Base-by-base conservation (phyloP, 352 stramenopile genomes). In the Peronospora tabacina region DNA sequence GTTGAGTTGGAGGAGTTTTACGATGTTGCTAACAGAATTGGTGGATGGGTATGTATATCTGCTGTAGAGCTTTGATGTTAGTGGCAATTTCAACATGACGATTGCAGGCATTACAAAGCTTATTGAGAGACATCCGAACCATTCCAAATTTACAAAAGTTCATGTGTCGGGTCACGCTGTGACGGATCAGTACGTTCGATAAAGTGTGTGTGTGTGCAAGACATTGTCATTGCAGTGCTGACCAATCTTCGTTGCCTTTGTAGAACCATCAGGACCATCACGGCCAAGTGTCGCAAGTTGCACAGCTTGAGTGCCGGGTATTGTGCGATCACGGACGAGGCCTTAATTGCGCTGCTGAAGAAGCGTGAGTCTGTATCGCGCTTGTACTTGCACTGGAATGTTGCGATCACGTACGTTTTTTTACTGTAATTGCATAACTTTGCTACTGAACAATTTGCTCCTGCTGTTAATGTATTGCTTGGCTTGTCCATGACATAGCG, bases 71-170 rank as follows among this genome's bases (percentile, higher is more conserved):
- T 79, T 95, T 44, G 84, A 95, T 38, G 44, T 95, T 2, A 78
- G 84, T 11, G 84, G 84, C 6, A 85, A 93, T 58, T 93, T 92
- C 52, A 95, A 95, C 61, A 95, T 95, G 84, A 93, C 82, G 24
- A 72, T 95, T 50, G 38, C 61, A 9, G 84, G 76, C 30, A 87
- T 95, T 59, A 92, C 79, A 8, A 89, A 88, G 61, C 68, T 95
- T 22, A 88, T 95, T 51, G 84, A 95, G 44, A 89, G 87, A 59
- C 84, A 95, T 42, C 80, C 78, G 37, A 95, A 95, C 48, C 84
- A 92, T 57, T 88, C 84, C 61, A 90, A 90, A 58, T 93, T 95
- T 51, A 78, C 77, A 39, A 80, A 79, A 41, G 66, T 95, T 12
- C 82, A 95, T 52, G 74, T 95, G 44, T 93, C 84, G 0, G 84